Conservation (phyloP, 1,284 basidiomycete species). For the Ceratobasidium sp. region DNA sequence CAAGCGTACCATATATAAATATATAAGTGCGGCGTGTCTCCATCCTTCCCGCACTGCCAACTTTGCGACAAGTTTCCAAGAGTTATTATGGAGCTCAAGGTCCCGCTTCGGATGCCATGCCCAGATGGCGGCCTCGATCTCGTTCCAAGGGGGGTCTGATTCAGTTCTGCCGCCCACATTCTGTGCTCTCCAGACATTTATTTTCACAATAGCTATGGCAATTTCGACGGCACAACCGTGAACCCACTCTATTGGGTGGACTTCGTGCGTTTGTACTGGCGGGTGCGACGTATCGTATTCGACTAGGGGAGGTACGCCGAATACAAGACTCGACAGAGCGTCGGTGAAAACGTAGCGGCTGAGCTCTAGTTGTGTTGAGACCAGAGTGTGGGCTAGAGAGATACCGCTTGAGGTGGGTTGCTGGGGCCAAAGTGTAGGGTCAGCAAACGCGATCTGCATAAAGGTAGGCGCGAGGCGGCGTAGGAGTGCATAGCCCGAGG, state of each 20-base stretch:
- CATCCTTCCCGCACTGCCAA: conserved; percentile 18
- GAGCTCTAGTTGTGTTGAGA: background rate
- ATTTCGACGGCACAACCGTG: background rate
- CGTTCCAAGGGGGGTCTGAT: background rate
- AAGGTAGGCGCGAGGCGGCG: conserved; percentile 1
- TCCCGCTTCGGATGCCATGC: background rate
- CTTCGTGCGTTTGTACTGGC: background rate
- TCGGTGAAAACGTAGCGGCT: conserved; percentile 2
- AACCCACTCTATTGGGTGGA: conserved; percentile 9
- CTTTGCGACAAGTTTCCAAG: background rate
- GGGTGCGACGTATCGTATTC: conserved; percentile 11
- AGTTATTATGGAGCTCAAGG: background rate
- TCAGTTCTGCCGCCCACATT: background rate
- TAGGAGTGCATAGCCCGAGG: background rate
- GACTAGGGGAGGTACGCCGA: background rate
- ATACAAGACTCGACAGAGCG: background rate
- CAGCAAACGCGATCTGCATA: conserved; percentile 3
- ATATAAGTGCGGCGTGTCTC: conserved; percentile 30
- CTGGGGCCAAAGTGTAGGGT: conserved; percentile 11
- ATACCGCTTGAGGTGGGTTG: conserved; percentile 2
- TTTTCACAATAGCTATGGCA: background rate
- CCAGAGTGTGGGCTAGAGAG: background rate
- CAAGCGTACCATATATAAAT: conserved; percentile 31
- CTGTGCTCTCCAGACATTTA: conserved; percentile 10
- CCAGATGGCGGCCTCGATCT: background rate